Evolutionary conservation across 2,329 filamentous ascomycete genomes (phyloP), one percentile per base, ranked within the genome.

Genomic region (Hypocrella siamensis): DNA sequence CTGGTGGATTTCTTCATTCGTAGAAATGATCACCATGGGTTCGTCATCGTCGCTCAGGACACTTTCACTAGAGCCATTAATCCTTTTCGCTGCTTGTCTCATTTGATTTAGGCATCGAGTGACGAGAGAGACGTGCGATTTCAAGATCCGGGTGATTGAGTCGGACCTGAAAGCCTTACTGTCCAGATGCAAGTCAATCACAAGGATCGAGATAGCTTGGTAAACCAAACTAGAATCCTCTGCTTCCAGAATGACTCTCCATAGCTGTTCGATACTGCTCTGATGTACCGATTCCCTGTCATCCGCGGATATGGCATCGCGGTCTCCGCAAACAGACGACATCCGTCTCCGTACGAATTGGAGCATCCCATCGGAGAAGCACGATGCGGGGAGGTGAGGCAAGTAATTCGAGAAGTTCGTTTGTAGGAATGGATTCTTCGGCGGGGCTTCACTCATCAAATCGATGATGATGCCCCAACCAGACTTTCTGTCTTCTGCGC

Each of bases 231-330:
- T 68, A 24, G 67, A 59, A 24, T 69, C 60, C 5, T 74, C 71
- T 2, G 80, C 74, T 12, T 70, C 75, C 32, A 93, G 58, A 21
- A 88, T 73, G 43, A 93, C 71, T 17, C 74, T 71, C 86, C 86
- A 93, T n/a, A 93, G 59, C 35, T 85, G 68, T 42, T 90, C 79
- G 27, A 69, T 61, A 17, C 57, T 70, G 40, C 53, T 67, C 38
- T 60, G 66, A 40, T 66, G 58, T 18, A 70, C 47, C 9, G 61
- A 54, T n/a, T 61, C 56, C 6, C 63, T 57, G 28, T 70, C 65
- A 34, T 70, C 63, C 16, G 73, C 52, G 15, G 63, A 46, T 30
- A 65, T 58, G 16, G 58, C 58, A 17, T 49, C 46, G 5, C 46
- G 41, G 21, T 63, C 57, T 21, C 61, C 59, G 5, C 71, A 53